Conservation (phyloP, 2,329 filamentous ascomycete species). For the Aspergillus latus region DNA sequence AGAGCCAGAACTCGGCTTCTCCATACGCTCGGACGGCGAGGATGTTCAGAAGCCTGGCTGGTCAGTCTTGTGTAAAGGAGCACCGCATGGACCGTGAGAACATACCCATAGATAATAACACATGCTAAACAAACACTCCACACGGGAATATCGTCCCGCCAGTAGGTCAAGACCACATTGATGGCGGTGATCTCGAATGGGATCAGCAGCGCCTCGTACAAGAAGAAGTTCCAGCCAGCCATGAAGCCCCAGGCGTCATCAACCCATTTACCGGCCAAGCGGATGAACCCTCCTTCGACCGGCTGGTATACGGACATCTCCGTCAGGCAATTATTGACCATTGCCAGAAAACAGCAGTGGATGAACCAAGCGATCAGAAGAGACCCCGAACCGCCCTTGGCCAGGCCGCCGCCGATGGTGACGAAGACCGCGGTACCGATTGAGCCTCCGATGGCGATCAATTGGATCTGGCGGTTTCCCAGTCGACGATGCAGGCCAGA, state of each 20-base stretch:
- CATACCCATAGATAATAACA: constrained; percentile 30
- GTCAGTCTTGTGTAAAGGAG: neutral
- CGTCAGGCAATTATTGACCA: constrained; percentile 44
- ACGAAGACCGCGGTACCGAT: constrained; percentile 43
- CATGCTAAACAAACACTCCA: constrained; percentile 35
- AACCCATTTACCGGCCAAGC: constrained; percentile 46
- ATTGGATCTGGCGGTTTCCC: constrained; percentile 20
- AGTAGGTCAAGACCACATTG: constrained; percentile 43
- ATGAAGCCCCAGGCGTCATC: constrained; percentile 48
- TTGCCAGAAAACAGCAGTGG: constrained; percentile 33
- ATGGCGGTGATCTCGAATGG: constrained; percentile 46
- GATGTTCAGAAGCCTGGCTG: constrained; percentile 11
- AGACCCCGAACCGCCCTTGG: constrained; percentile 39
- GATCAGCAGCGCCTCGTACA: constrained; percentile 43
- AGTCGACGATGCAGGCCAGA: constrained; percentile 17
- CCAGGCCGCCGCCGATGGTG: constrained; percentile 39
- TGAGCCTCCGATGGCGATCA: constrained; percentile 44
- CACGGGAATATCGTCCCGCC: constrained; percentile 40
- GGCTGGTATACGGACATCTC: constrained; percentile 49
- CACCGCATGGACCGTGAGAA: neutral
- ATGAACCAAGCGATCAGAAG: constrained; percentile 39
- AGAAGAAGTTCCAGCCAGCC: constrained; percentile 51
- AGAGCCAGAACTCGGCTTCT: constrained; percentile 20
- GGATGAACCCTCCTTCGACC: constrained; percentile 43
- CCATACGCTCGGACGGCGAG: constrained; percentile 16